Conservation (phyloP, 2,329 filamentous ascomycete species). For the Aspergillus ruber region DNA sequence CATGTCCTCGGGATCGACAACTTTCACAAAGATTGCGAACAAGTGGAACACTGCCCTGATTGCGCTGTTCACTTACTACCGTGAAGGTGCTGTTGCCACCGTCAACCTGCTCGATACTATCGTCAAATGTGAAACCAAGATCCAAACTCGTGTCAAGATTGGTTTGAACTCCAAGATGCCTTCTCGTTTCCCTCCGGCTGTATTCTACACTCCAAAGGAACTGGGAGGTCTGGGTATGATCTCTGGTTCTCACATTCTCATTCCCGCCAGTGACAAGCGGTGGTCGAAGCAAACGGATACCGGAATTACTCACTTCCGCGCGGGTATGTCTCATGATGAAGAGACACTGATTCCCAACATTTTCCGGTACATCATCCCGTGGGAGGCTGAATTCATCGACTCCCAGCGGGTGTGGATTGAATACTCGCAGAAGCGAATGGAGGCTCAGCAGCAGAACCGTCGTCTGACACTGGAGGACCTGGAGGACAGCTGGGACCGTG, state of each 20-base stretch:
- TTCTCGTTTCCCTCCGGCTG: conserved; percentile 92
- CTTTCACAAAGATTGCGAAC: conserved; percentile 99
- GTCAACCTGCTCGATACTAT: conserved; percentile 93
- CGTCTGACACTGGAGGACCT: conserved; percentile 90
- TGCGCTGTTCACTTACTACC: conserved; percentile 96
- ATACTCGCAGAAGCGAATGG: conserved; percentile 94
- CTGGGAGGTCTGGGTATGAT: conserved; percentile 97
- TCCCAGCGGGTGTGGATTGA: conserved; percentile 99
- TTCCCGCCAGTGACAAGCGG: conserved; percentile 93
- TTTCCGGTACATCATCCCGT: conserved; percentile 98
- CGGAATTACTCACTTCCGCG: conserved; percentile 92
- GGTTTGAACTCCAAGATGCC: conserved; percentile 99
- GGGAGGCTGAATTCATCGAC: conserved; percentile 98
- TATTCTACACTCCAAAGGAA: conserved; percentile 98
- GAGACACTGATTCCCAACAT: conserved; percentile 98
- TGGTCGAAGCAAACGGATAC: conserved; percentile 98
- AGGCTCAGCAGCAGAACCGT: conserved; percentile 95
- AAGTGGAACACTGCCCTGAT: conserved; percentile 99
- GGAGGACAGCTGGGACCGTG: conserved; percentile 97
- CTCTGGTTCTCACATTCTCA: conserved; percentile 94
- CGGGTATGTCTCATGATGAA: conserved; percentile 97
- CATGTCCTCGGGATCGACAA: conserved; percentile 99
- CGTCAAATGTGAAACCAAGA: conserved; percentile 99
- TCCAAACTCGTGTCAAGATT: conserved; percentile 97
- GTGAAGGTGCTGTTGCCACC: conserved; percentile 93